Evolutionary conservation across 2,329 filamentous ascomycete species (phyloP).

Genomic region (Colletotrichum sp.): DNA sequence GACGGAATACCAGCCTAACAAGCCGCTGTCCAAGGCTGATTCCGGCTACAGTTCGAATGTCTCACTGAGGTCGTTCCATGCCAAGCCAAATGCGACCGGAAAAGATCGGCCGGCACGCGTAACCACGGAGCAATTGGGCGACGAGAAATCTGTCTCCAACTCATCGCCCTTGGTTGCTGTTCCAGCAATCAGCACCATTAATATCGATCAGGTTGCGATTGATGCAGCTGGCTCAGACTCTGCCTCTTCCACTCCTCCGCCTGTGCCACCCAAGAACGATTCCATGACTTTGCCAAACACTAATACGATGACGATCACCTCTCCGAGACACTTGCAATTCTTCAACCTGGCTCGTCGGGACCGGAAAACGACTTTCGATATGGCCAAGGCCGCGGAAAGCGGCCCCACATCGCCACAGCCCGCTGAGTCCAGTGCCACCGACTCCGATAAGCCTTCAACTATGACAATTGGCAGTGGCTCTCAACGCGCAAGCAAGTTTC

Average conservation of each 20-base stretch:
- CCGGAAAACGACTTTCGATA: slow-evolving; percentile 26
- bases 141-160: slow-evolving; percentile 1
- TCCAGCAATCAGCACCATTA: neutral
- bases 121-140: neutral
- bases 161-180: slow-evolving; percentile 3
- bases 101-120: neutral
- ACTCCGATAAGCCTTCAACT: slow-evolving; percentile 34
- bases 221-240: slow-evolving; percentile 25
- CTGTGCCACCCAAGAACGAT: slow-evolving; percentile 40
- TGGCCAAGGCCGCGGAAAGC: slow-evolving; percentile 12
- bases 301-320: neutral
- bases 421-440: slow-evolving; percentile 31
- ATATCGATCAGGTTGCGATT: neutral
- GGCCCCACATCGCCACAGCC: slow-evolving; percentile 25
- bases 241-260: slow-evolving; percentile 31
- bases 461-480: slow-evolving; percentile 37
- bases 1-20: slow-evolving; percentile 39
- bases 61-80: slow-evolving; percentile 59
- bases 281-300: neutral
- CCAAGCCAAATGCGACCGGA: slow-evolving; percentile 28
- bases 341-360: slow-evolving; percentile 17
- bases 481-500: slow-evolving; percentile 33
- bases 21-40: slow-evolving; percentile 60
- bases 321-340: slow-evolving; percentile 12
- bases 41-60: slow-evolving; percentile 67